Base-by-base conservation (phyloP, 139 green algal species). In the Chlorella sp. region DNA sequence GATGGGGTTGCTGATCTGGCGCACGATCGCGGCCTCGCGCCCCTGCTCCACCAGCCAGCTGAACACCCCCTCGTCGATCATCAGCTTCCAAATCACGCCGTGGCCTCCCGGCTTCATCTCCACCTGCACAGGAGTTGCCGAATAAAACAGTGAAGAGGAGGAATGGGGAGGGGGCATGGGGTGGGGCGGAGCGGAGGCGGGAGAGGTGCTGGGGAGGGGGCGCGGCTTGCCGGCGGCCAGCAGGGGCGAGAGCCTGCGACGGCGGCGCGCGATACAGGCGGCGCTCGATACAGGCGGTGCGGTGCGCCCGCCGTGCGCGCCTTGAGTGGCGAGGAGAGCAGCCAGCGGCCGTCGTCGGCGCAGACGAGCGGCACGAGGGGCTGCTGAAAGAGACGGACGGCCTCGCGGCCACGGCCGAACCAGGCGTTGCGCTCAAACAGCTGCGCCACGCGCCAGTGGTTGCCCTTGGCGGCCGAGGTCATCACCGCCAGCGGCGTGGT, bases 61-160 rank as follows among this genome's bases (percentile, higher is more conserved):
- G 53, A 97, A 98, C 56, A 96, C 83, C 25, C 93, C 95, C 68
- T 94, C 75, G 81, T 99, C 96, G 25, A 86, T 80, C 92, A 98
- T 96, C 21, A 99, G 90, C 88, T 99, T 99, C 96, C 96, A 99
- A 71, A 99, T 97, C 45, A 93, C 96, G 17, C 96, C 96, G 79
- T 99, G 96, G 14, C 96, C 96, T 31, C 96, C 96, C 8, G 96
- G 96, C 84, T 98, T 98, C 77, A 97, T 87, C 77, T 97, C 85
- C 12, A 86, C 76, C 58, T 81, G 55, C 38, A 5, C n/a, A n/a
- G n/a, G n/a, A n/a, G n/a, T n/a, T n/a, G n/a, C n/a, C n/a, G n/a
- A n/a, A n/a, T n/a, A n/a, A n/a, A n/a, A n/a, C n/a, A n/a, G n/a
- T n/a, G n/a, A n/a, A n/a, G n/a, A n/a, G n/a, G n/a, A n/a, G n/a